phyloP scores from a whole-genome alignment of 331 rosid genomes.

The Quercus phellos region DNA sequence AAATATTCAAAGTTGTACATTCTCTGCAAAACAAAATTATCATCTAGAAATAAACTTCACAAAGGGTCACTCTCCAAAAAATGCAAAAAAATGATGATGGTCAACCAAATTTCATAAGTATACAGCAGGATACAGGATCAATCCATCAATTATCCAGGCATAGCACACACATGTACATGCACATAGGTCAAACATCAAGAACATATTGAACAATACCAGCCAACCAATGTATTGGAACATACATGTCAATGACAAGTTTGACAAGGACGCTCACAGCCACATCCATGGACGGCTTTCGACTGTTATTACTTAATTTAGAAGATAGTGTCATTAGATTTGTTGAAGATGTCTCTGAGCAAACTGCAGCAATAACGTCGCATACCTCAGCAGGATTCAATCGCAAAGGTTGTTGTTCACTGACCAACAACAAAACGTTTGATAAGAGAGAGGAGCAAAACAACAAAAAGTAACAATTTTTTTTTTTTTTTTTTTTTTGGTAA shows the following conservation, averaged over 20 bases:
- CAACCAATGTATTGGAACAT: conserved; percentile 41
- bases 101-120: not conserved
- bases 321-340: conserved; percentile 51
- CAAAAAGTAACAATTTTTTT: not conserved
- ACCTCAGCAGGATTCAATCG: conserved; percentile 97
- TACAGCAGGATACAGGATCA: not conserved
- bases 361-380: conserved; percentile 93
- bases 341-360: conserved; percentile 82
- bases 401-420: conserved; percentile 96
- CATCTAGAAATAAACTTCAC: not conserved
- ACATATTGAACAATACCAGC: conserved; percentile 16
- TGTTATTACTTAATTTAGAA: conserved; percentile 58
- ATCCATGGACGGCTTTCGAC: conserved; percentile 90
- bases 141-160: not conserved
- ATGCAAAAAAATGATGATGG: not conserved
- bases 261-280: conserved; percentile 99
- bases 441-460: conserved; percentile 27
- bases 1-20: not conserved
- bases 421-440: conserved; percentile 39
- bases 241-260: conserved; percentile 98
- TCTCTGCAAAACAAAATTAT: not conserved
- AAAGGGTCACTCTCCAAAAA: not conserved
- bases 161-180: not conserved
- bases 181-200: not conserved
- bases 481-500: too few relatives aligned